These are phyloP conservation scores for Chaetomium cochliodes DNA, from an alignment of 495 filamentous ascomycete genomes.

Conservation along the genomic window DNA sequence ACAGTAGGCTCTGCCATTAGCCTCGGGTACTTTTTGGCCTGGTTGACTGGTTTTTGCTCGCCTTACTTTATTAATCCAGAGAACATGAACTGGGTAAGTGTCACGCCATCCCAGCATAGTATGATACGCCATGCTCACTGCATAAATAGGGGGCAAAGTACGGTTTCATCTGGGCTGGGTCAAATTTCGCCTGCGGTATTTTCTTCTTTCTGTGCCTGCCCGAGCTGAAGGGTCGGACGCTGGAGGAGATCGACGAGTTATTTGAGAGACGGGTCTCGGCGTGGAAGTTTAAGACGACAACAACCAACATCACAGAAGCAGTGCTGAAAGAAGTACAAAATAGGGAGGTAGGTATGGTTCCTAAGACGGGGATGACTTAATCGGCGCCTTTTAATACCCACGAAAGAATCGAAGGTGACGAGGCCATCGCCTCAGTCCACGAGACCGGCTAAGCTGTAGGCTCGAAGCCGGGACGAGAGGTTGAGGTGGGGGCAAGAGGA, in stretches of 20 bases:
- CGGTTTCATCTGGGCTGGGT: slow-evolving; percentile 53
- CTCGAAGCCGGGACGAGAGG: too few species aligned
- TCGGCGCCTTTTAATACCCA: too few species aligned
- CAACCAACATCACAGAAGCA: slow-evolving; percentile 38
- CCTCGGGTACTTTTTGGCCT: slow-evolving; percentile 26
- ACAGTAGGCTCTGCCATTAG: slow-evolving; percentile 27
- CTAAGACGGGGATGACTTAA: not conserved
- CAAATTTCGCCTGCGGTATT: slow-evolving; percentile 45
- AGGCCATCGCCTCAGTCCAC: too few species aligned
- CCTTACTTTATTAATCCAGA: slow-evolving; percentile 32
- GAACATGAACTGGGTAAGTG: slow-evolving; percentile 46
- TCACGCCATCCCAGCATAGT: not conserved
- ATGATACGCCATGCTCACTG: not conserved
- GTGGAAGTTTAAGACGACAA: slow-evolving; percentile 41
- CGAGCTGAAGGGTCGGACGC: slow-evolving; percentile 55
- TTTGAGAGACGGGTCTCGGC: slow-evolving; percentile 41
- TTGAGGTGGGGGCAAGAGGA: too few species aligned
- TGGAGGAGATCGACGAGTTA: slow-evolving; percentile 59
- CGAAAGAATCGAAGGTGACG: too few species aligned
- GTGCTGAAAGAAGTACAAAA: slow-evolving; percentile 36
- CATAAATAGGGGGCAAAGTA: slow-evolving; percentile 44
- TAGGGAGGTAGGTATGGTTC: not conserved
- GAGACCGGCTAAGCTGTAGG: too few species aligned
- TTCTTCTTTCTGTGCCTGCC: slow-evolving; percentile 52
- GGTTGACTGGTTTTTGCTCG: slow-evolving; percentile 25